These are phyloP conservation scores for Rhizoctonia solani DNA, from an alignment of 1,284 basidiomycete species.

Conservation along the genomic window DNA sequence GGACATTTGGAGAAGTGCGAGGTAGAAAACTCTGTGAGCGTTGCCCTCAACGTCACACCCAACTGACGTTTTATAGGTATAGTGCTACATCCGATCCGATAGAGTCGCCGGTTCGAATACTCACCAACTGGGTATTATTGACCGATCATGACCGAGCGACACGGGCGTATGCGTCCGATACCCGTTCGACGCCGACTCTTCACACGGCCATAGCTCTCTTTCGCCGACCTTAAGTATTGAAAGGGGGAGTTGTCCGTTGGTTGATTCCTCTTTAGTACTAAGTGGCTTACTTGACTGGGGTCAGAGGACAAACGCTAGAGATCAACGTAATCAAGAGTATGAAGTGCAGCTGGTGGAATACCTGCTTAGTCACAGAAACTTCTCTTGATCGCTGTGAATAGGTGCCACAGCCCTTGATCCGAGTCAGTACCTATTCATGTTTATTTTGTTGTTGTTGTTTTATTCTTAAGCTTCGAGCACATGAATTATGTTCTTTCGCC, in stretches of 20 bases:
- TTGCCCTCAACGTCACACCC: not conserved
- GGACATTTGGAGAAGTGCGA: slow-evolving; percentile 10
- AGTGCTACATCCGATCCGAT: not conserved
- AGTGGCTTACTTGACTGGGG: not conserved
- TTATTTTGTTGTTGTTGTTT: no score
- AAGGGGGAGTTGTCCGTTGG: no score
- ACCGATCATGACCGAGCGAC: not conserved
- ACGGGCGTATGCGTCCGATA: not conserved
- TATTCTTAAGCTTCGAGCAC: no score
- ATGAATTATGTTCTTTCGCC: no score
- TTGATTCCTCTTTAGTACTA: not conserved
- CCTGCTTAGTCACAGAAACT: not conserved
- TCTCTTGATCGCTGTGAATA: no score
- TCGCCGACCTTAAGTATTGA: no score
- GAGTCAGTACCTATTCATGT: no score
- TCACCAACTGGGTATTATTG: not conserved
- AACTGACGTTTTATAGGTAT: not conserved
- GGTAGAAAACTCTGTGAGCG: not conserved
- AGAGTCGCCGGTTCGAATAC: not conserved
- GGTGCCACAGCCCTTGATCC: not conserved
- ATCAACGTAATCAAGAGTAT: no score
- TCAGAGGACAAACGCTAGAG: no score
- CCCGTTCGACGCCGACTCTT: no score
- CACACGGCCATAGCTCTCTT: no score
- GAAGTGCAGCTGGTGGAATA: no score